Evolutionary conservation across 1,139 yeast species (phyloP).

Genomic region (Torulaspora globosa): DNA sequence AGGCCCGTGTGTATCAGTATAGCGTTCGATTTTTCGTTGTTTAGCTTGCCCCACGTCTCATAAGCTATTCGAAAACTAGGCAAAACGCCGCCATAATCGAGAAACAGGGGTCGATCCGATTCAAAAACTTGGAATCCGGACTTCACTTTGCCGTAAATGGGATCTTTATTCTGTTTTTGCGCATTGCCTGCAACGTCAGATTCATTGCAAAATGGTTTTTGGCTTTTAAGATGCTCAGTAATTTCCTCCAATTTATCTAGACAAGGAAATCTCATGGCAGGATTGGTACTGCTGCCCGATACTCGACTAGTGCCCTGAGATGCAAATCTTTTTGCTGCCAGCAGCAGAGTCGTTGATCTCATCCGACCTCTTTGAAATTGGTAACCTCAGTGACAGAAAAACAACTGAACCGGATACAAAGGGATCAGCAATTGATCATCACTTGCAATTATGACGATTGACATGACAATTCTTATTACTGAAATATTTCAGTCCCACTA

Average conservation of each 20-base stretch:
- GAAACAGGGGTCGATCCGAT: slow-evolving; percentile 54
- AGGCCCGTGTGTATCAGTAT: slow-evolving; percentile 84
- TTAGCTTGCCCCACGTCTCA: slow-evolving; percentile 84
- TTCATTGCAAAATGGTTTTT: slow-evolving; percentile 3
- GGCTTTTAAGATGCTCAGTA: slow-evolving; percentile 44
- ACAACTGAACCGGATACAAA: background rate
- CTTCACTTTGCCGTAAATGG: slow-evolving; percentile 67
- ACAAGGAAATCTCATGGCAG: slow-evolving; percentile 71
- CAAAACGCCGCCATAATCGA: slow-evolving; percentile 78
- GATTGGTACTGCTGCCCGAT: slow-evolving; percentile 20
- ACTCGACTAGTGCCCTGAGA: background rate
- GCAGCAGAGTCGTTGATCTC: slow-evolving; percentile 5
- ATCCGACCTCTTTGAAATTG: background rate
- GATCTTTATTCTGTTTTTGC: slow-evolving; percentile 50
- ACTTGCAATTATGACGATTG: background rate
- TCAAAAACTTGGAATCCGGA: slow-evolving; percentile 63
- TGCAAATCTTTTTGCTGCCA: slow-evolving; percentile 6
- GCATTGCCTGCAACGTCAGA: slow-evolving; percentile 1
- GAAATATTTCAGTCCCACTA: background rate
- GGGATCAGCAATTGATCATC: background rate
- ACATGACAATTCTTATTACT: background rate
- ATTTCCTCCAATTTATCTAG: slow-evolving; percentile 69
- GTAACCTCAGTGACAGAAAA: background rate
- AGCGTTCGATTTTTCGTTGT: slow-evolving; percentile 60
- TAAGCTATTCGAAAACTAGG: slow-evolving; percentile 78